Conservation (phyloP, 1,139 yeast genomes). For the Pneumocystis sp. region DNA sequence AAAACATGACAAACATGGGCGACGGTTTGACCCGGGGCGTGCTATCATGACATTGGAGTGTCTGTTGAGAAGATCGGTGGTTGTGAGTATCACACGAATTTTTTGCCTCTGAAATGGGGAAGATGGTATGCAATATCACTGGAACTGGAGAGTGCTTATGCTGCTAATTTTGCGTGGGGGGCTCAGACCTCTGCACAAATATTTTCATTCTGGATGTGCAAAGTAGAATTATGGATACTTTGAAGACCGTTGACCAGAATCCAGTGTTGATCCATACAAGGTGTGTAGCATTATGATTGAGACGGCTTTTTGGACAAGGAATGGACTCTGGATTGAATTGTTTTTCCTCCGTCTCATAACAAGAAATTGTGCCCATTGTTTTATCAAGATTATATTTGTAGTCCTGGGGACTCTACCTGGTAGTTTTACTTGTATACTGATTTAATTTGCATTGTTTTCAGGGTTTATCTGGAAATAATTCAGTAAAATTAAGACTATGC, state of each 20-base stretch:
- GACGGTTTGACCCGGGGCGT: constrained; percentile 99
- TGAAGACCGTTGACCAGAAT: constrained; percentile 97
- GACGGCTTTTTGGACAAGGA: background rate
- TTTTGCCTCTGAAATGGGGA: constrained; percentile 85
- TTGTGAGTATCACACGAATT: constrained; percentile 99
- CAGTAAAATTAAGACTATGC: too few relatives aligned
- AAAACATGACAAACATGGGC: constrained; percentile 70
- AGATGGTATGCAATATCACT: constrained; percentile 82
- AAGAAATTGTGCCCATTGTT: too few relatives aligned
- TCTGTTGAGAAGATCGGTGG: constrained; percentile 99
- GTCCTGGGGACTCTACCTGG: too few relatives aligned
- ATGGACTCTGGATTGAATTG: background rate
- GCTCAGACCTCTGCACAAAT: constrained; percentile 98
- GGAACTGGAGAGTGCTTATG: constrained; percentile 98
- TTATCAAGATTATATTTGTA: too few relatives aligned
- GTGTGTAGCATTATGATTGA: constrained; percentile 36
- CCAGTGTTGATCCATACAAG: constrained; percentile 96
- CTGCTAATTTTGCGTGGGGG: constrained; percentile 82
- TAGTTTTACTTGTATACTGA: too few relatives aligned
- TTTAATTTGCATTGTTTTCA: too few relatives aligned
- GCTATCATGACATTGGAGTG: too few relatives aligned
- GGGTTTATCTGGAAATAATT: too few relatives aligned
- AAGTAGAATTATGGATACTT: constrained; percentile 96
- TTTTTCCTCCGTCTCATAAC: background rate
- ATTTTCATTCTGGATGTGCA: constrained; percentile 95